These are phyloP conservation scores for Bertia moriformis DNA, from an alignment of 2,329 filamentous ascomycete species.

Conservation along the genomic window DNA sequence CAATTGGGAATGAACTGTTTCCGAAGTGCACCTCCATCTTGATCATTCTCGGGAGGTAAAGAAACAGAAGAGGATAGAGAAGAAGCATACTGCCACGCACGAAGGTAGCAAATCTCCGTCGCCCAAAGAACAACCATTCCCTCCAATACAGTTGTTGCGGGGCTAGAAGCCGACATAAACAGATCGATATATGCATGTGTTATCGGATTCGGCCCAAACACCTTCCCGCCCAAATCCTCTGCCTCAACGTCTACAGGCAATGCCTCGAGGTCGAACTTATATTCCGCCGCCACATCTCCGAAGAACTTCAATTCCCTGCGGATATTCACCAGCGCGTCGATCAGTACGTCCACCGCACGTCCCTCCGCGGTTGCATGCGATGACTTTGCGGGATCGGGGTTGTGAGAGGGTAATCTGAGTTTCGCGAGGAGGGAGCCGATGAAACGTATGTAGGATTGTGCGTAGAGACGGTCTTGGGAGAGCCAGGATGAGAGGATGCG, in stretches of 20 bases:
- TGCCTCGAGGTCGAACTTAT: constrained; percentile 10
- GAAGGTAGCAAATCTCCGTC: constrained; percentile 53
- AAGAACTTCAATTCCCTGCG: constrained; percentile 13
- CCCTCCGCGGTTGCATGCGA: constrained; percentile 3
- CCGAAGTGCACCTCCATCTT: constrained; percentile 49
- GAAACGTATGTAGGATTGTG: constrained; percentile 14
- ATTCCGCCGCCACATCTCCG: constrained; percentile 10
- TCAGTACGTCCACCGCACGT: constrained; percentile 10
- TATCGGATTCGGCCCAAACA: not conserved
- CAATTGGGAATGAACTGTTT: constrained; percentile 56
- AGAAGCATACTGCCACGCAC: constrained; percentile 39
- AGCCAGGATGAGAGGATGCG: constrained; percentile 12
- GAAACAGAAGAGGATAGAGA: constrained; percentile 12
- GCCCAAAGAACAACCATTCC: constrained; percentile 63
- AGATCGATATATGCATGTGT: constrained; percentile 1
- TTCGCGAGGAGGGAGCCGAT: constrained; percentile 13
- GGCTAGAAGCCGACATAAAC: not conserved
- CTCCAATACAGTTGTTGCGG: constrained; percentile 27
- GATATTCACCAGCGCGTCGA: constrained; percentile 11
- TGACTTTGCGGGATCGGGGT: constrained; percentile 2
- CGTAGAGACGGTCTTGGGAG: constrained; percentile 15
- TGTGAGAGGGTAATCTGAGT: constrained; percentile 8
- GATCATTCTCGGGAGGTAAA: constrained; percentile 22
- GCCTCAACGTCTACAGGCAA: not conserved
- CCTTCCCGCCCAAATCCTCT: not conserved